These are phyloP conservation scores for Uronychia setigera DNA, from an alignment of 73 alveolate genomes.

Conservation along the genomic window DNA sequence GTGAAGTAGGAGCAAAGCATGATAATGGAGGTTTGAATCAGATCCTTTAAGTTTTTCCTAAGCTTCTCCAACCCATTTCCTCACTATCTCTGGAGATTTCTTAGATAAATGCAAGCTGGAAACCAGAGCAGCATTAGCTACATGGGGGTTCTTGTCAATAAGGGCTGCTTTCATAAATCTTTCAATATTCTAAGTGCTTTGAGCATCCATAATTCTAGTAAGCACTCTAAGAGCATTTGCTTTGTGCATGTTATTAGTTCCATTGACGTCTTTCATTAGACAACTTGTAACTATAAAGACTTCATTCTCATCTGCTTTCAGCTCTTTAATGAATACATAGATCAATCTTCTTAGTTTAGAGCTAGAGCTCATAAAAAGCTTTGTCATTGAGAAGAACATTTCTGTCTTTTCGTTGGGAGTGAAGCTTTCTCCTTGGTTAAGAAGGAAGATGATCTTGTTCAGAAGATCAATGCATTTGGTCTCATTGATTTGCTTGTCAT, in stretches of 20 bases:
- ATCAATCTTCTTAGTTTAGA: slow-evolving; percentile 54
- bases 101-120: slow-evolving; percentile 71
- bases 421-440: slow-evolving; percentile 23
- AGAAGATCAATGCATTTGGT: slow-evolving; percentile 1
- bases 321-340: slow-evolving; percentile 59
- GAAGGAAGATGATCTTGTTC: slow-evolving; percentile 20
- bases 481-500: slow-evolving; percentile 71
- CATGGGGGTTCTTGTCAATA: slow-evolving; percentile 78
- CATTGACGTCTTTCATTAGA: slow-evolving; percentile 80
- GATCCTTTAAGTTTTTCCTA: slow-evolving; percentile 78
- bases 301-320: slow-evolving; percentile 85
- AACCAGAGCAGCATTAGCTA: slow-evolving; percentile 83
- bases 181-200: slow-evolving; percentile 77
- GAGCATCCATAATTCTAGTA: slow-evolving; percentile 85
- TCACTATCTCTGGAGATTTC: slow-evolving; percentile 79
- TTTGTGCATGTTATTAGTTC: slow-evolving; percentile 75
- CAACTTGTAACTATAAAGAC: slow-evolving; percentile 85
- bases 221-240: slow-evolving; percentile 91
- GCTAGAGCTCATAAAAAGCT: slow-evolving; percentile 9
- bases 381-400: slow-evolving; percentile 23
- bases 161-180: slow-evolving; percentile 84
- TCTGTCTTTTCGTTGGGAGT: slow-evolving; percentile 10
- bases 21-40: slow-evolving; percentile 79
- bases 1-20: slow-evolving; percentile 81
- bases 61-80: slow-evolving; percentile 86